Percentiles rank a stretch among this genome's conserved stretches.
phyloP scores from a whole-genome alignment of 2,329 filamentous ascomycete genomes.

The Dothideomycetes sp. region DNA sequence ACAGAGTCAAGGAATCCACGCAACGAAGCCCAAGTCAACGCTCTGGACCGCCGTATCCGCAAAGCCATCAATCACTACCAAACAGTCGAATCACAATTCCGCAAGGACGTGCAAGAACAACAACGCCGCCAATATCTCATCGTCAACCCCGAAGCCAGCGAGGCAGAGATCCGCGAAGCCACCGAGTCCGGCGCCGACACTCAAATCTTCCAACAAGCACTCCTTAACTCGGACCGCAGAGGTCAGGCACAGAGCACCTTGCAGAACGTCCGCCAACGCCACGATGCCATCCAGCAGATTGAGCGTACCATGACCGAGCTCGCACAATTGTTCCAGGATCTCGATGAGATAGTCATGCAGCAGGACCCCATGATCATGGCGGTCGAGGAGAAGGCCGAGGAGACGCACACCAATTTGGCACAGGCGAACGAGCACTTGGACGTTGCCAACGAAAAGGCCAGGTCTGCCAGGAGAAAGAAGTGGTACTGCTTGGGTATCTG shows the following conservation, averaged over 20 bases:
- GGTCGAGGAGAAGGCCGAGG: constrained; percentile 80
- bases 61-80: constrained; percentile 74
- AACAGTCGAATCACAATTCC: constrained; percentile 68
- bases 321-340: constrained; percentile 77
- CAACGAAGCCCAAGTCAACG: constrained; percentile 72
- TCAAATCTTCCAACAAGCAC: constrained; percentile 80
- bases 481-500: constrained; percentile 83
- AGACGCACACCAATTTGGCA: constrained; percentile 73
- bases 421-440: constrained; percentile 78
- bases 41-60: constrained; percentile 71
- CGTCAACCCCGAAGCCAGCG: constrained; percentile 70
- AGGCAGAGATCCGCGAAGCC: constrained; percentile 67
- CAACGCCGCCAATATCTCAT: constrained; percentile 87
- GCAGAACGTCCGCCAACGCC: constrained; percentile 70
- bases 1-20: constrained; percentile 61
- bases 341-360: constrained; percentile 76
- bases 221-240: constrained; percentile 71
- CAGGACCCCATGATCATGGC: constrained; percentile 72
- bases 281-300: constrained; percentile 83
- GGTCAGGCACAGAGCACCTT: constrained; percentile 74
- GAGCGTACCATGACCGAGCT: constrained; percentile 83
- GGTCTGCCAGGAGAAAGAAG: constrained; percentile 82
- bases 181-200: constrained; percentile 62
- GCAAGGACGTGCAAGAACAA: constrained; percentile 70
- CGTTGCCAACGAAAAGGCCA: constrained; percentile 71